Evolutionary conservation across 306 rosid genomes (phyloP), one percentile per base, ranked within the genome.

Genomic region (Mimosa pudica): DNA sequence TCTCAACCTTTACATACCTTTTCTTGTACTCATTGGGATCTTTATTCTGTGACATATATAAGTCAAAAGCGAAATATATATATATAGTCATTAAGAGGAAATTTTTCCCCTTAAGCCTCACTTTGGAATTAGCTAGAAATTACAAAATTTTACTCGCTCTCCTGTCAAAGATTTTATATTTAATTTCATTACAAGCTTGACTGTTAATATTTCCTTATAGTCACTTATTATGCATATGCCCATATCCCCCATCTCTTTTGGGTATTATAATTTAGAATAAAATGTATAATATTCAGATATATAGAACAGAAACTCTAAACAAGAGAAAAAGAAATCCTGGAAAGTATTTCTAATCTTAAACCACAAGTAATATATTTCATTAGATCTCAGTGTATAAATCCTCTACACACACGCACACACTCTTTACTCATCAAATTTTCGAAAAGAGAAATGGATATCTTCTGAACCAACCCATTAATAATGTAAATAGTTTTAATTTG

Each of bases 381-480:
- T 20, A 30, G 60, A 12, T 12, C 20, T 45, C 38, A 12, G n/a
- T 13, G 24, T 30, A 10, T 4, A 14, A 10, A 47, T 10, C 52
- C 52, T 10, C 6, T 7, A 5, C 16, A 20, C 17, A 24, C 30
- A 24, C 30, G 30, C 30, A 24, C 30, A 24, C 30, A 24, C 30
- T 1, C 47, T 14, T 16, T 38, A 47, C 30, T 38, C 45, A 14
- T 36, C 45, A 35, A 10, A 64, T 64, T 64, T 20, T 14, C 17
- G 16, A 38, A n/a, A 38, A 38, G 18, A 17, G 49, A 66, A 66
- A n/a, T 42, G 47, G 82, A 79, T 61, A 62, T 33, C 65, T 51
- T 47, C 30, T 36, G 77, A 71, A 71, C 73, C 51, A 72, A 73
- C 78, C 24, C 83, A 80, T 46, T 71, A 63, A 47, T 17, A 70